Conservation (phyloP, 169 alveolate genomes). For the Plasmodium billcollinsi region DNA sequence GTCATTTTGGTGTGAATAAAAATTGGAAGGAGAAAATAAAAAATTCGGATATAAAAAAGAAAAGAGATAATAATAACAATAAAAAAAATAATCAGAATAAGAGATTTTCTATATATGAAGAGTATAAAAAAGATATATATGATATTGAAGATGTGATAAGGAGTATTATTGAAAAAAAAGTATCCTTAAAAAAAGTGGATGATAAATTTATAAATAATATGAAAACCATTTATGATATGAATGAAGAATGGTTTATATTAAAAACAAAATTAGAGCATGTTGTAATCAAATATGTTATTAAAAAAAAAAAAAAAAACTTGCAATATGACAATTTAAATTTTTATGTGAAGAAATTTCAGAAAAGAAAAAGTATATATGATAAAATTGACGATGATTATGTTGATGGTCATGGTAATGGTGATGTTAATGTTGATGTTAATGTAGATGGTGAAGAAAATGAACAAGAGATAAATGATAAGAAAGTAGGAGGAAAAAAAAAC, state of each 20-base stretch:
- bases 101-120: neutral
- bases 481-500: neutral
- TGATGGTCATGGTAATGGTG: slow-evolving; percentile 10
- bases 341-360: slow-evolving; percentile 46
- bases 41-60: slow-evolving; percentile 7
- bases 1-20: slow-evolving; percentile 10
- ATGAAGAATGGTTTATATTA: slow-evolving; percentile 18
- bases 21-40: slow-evolving; percentile 38
- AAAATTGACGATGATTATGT: neutral
- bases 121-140: slow-evolving; percentile 1
- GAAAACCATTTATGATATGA: slow-evolving; percentile 18
- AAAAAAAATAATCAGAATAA: slow-evolving; percentile 11
- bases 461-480: neutral
- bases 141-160: slow-evolving; percentile 28
- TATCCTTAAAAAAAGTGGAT: slow-evolving; percentile 49
- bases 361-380: neutral
- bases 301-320: slow-evolving; percentile 49
- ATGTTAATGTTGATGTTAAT: neutral
- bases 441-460: neutral
- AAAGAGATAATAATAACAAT: slow-evolving; percentile 19
- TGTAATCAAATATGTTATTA: slow-evolving; percentile 63
- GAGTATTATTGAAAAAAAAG: slow-evolving; percentile 23
- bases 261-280: slow-evolving; percentile 46
- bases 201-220: slow-evolving; percentile 34
- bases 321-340: slow-evolving; percentile 71